Evolutionary conservation across 176 grass and related monocot genomes (phyloP).

Genomic region (Ananas comosus): DNA sequence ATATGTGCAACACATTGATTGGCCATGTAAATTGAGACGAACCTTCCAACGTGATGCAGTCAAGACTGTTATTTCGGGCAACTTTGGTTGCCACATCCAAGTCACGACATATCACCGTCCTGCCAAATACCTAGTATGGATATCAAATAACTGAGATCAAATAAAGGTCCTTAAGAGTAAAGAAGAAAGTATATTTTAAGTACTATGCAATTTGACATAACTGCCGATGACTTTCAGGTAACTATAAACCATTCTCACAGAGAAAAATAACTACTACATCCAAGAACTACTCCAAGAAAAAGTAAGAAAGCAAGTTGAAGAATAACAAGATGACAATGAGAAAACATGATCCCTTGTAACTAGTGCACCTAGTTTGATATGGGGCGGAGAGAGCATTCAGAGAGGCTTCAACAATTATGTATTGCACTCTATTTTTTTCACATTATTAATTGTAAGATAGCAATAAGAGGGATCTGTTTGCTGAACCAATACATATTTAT

Average conservation of each 20-base stretch:
- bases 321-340: constrained; percentile 1
- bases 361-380: too few species aligned
- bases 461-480: too few species aligned
- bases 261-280: too few species aligned
- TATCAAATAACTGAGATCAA: constrained; percentile 17
- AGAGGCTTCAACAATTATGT: too few species aligned
- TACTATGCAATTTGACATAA: too few species aligned
- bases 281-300: constrained; percentile 5
- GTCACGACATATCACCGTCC: constrained; percentile 94
- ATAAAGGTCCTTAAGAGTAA: background rate
- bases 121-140: constrained; percentile 85
- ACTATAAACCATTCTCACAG: too few species aligned
- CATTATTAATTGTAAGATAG: too few species aligned
- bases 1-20: constrained; percentile 9
- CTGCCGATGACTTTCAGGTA: too few species aligned
- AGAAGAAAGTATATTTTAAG: background rate
- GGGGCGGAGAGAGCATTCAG: too few species aligned
- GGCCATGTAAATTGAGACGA: constrained; percentile 5
- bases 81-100: constrained; percentile 85
- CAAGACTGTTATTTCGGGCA: constrained; percentile 68
- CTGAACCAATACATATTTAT: too few species aligned
- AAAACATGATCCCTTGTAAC: background rate
- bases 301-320: constrained; percentile 12
- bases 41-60: constrained; percentile 99
- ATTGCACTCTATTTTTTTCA: too few species aligned